These are phyloP conservation scores for Corylus avellana DNA, from an alignment of 306 rosid genomes.

Conservation along the genomic window DNA sequence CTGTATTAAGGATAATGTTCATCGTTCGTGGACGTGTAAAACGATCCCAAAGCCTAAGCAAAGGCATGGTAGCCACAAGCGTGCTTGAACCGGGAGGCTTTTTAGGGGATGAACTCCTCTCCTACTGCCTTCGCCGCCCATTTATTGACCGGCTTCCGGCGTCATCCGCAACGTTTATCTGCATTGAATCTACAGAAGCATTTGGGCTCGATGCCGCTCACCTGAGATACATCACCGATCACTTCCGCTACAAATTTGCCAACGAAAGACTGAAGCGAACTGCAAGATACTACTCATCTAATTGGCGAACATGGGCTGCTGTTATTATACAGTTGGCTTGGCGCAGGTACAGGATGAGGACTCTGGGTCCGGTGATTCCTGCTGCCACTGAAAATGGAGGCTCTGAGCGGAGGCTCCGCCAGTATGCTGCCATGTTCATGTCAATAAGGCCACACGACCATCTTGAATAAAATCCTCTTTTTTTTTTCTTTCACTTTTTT, in stretches of 20 bases:
- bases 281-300: constrained; percentile 92
- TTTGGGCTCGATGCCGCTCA: constrained; percentile 66
- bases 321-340: constrained; percentile 90
- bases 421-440: constrained; percentile 97
- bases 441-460: constrained; percentile 97
- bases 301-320: constrained; percentile 99
- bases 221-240: constrained; percentile 85
- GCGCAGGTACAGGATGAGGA: constrained; percentile 82
- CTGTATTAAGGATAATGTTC: constrained; percentile 84
- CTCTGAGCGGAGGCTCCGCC: constrained; percentile 68
- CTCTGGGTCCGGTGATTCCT: constrained; percentile 76
- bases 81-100: constrained; percentile 84
- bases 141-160: constrained; percentile 80
- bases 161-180: constrained; percentile 79
- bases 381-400: constrained; percentile 43
- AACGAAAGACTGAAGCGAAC: constrained; percentile 91
- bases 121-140: constrained; percentile 93
- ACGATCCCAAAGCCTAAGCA: constrained; percentile 80
- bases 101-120: constrained; percentile 87
- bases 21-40: constrained; percentile 75
- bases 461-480: constrained; percentile 50
- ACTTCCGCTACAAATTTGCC: constrained; percentile 87
- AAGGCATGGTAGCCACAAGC: constrained; percentile 88
- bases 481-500: neutral
- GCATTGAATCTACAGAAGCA: constrained; percentile 84